Conservation (phyloP, 768 basidiomycete genomes). For the Mrakia frigida region DNA sequence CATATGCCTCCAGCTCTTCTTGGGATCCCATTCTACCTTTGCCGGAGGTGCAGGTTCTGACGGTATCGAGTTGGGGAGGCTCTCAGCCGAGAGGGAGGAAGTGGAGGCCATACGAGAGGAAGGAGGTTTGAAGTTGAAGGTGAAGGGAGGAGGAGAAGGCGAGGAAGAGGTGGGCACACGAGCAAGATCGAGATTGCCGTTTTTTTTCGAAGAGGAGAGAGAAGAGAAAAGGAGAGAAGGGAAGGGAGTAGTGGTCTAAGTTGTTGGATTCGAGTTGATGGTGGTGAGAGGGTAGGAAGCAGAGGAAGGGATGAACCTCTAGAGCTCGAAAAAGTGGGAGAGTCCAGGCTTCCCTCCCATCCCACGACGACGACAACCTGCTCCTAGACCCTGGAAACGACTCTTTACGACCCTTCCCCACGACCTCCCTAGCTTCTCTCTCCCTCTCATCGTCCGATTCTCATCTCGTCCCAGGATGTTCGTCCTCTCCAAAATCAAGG, state of each 20-base stretch:
- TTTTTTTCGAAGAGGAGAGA: background rate
- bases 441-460: background rate
- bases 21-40: constrained; percentile 32
- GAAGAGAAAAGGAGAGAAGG: background rate
- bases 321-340: background rate
- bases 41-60: constrained; percentile 12
- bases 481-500: constrained; percentile 41
- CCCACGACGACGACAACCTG: too few relatives aligned
- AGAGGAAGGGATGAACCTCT: background rate
- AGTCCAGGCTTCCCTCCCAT: too few relatives aligned
- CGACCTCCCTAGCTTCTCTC: background rate
- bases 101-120: constrained; percentile 19
- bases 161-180: constrained; percentile 6
- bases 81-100: constrained; percentile 13
- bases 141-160: background rate
- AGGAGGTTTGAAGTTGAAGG: constrained; percentile 12
- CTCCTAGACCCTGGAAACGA: background rate
- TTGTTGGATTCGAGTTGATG: too few relatives aligned
- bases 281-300: background rate
- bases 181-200: background rate
- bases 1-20: constrained; percentile 62
- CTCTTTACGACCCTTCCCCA: background rate
- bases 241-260: background rate
- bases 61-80: constrained; percentile 3
- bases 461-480: constrained; percentile 36